Evolutionary conservation across 2,329 filamentous ascomycete genomes (phyloP).

Genomic region (Cytospora piceae): DNA sequence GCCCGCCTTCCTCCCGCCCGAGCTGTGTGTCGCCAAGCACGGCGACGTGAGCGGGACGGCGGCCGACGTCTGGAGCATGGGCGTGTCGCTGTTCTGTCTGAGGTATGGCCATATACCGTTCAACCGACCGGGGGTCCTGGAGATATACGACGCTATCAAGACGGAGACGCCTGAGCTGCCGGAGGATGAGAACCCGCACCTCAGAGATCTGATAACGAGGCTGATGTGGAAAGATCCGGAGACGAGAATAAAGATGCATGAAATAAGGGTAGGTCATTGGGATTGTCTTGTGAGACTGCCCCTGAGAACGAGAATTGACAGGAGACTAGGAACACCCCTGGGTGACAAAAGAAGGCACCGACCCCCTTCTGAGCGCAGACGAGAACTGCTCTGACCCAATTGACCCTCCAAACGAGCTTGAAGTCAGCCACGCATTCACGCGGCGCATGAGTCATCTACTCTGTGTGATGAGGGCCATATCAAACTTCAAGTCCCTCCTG

Average conservation of each 20-base stretch:
- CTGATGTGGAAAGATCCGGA: conserved; percentile 84
- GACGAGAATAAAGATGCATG: conserved; percentile 80
- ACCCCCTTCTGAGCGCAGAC: conserved; percentile 76
- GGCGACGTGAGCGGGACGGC: conserved; percentile 86
- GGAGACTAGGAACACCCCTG: conserved; percentile 77
- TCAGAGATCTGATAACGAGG: conserved; percentile 73
- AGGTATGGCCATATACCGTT: conserved; percentile 90
- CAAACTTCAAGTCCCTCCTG: conserved; percentile 80
- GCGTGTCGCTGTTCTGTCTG: conserved; percentile 89
- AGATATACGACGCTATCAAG: conserved; percentile 88
- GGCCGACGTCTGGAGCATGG: conserved; percentile 98
- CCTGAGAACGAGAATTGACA: conserved; percentile 34
- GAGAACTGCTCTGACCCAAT: conserved; percentile 85
- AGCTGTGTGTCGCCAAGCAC: conserved; percentile 85
- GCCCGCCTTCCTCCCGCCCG: conserved; percentile 91
- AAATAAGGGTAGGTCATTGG: conserved; percentile 69
- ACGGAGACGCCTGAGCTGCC: conserved; percentile 67
- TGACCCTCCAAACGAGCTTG: conserved; percentile 83
- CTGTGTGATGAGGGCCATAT: conserved; percentile 88
- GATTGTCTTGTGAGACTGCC: neutral
- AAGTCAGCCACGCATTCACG: conserved; percentile 89
- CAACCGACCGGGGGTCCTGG: conserved; percentile 75
- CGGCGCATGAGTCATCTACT: conserved; percentile 85
- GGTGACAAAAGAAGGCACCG: conserved; percentile 81
- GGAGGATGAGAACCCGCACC: conserved; percentile 65